phyloP scores from a whole-genome alignment of 768 basidiomycete genomes.

The Termitomyces sp. region DNA sequence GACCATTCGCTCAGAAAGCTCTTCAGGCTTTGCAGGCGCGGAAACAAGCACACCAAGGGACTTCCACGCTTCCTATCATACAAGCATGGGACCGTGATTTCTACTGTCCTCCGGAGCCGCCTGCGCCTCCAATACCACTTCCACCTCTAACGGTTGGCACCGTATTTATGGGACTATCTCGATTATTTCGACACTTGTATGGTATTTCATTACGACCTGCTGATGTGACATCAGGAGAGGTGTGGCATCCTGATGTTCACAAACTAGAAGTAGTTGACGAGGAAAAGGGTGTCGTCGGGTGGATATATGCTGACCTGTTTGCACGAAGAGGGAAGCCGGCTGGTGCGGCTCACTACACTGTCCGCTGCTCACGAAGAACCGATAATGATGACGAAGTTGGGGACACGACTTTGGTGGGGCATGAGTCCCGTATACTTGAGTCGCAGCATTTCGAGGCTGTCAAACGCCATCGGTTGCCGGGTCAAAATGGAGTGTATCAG shows the following conservation, averaged over 20 bases:
- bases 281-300: constrained; percentile 78
- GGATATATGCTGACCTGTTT: constrained; percentile 94
- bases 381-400: constrained; percentile 83
- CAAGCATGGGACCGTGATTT: constrained; percentile 98
- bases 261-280: constrained; percentile 95
- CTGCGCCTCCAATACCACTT: constrained; percentile 67
- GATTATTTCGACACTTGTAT: constrained; percentile 81
- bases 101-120: constrained; percentile 78
- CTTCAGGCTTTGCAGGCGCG: constrained; percentile 57
- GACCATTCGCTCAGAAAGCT: constrained; percentile 70
- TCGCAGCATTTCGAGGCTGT: constrained; percentile 61
- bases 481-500: constrained; percentile 70
- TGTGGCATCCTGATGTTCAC: constrained; percentile 84
- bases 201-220: constrained; percentile 79
- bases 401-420: constrained; percentile 44
- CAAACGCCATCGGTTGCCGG: constrained; percentile 53
- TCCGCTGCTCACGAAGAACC: constrained; percentile 86
- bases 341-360: constrained; percentile 96
- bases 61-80: constrained; percentile 54
- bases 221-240: constrained; percentile 67
- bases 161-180: constrained; percentile 77
- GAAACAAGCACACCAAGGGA: constrained; percentile 70
- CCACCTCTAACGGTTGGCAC: constrained; percentile 83
- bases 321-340: constrained; percentile 77
- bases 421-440: constrained; percentile 34